Conservation (phyloP, 148 eudicot genomes). For the Hydrangea macrophylla region DNA sequence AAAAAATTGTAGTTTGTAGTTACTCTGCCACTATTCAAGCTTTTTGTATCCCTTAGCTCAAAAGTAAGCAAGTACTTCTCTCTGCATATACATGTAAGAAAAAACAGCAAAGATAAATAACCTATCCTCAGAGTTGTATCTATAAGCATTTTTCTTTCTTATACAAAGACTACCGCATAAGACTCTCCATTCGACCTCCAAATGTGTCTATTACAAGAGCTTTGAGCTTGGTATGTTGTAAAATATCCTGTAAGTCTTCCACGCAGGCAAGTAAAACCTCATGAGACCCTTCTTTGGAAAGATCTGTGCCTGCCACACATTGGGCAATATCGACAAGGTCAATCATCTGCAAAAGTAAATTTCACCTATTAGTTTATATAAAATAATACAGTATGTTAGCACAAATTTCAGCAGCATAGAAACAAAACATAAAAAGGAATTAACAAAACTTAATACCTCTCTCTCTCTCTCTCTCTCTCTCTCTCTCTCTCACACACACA, state of each 20-base stretch:
- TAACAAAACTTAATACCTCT: too few species aligned
- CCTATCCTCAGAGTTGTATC: constrained; percentile 10
- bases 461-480: too few species aligned
- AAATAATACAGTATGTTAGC: background rate
- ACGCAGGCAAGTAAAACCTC: constrained; percentile 50
- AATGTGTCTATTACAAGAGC: constrained; percentile 62
- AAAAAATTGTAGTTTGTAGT: constrained; percentile 24
- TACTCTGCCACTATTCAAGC: constrained; percentile 19
- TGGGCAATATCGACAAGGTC: constrained; percentile 55
- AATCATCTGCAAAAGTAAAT: constrained; percentile 37
- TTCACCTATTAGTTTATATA: background rate
- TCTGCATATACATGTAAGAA: constrained; percentile 36
- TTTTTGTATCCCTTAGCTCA: constrained; percentile 33
- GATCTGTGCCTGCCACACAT: constrained; percentile 41
- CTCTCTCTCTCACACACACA: too few species aligned
- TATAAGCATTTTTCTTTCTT: background rate
- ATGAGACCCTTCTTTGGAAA: constrained; percentile 44
- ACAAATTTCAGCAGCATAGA: background rate
- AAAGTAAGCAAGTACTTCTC: constrained; percentile 52
- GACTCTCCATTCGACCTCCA: constrained; percentile 56
- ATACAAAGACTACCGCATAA: constrained; percentile 36
- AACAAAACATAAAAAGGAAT: background rate
- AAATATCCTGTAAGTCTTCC: constrained; percentile 49
- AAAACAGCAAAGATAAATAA: constrained; percentile 2
- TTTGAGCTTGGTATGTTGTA: constrained; percentile 44